Conservation (phyloP, 805 yeast species). For the Vanderwaltozyma tropicalis region DNA sequence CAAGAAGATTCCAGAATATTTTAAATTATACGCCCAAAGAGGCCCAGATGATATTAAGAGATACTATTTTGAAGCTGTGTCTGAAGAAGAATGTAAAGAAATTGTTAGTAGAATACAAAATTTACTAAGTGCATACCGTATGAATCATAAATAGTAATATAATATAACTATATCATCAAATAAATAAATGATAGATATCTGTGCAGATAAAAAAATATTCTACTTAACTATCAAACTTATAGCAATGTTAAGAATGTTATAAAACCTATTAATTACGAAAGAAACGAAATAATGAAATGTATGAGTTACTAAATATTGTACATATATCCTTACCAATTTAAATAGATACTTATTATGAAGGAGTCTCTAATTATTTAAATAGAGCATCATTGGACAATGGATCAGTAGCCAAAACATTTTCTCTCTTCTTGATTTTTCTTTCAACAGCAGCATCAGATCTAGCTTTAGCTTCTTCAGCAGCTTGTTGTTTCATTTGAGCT, state of each 20-base stretch:
- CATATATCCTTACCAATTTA: neutral
- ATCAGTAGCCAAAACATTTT: conserved; percentile 62
- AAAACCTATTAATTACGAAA: too few relatives aligned
- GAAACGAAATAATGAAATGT: neutral
- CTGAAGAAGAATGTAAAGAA: conserved; percentile 50
- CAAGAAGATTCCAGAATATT: conserved; percentile 61
- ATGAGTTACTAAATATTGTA: neutral
- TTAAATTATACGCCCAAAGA: conserved; percentile 70
- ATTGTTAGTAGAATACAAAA: conserved; percentile 62
- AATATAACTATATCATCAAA: too few relatives aligned
- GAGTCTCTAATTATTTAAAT: conserved; percentile 38
- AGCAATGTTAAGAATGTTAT: too few relatives aligned
- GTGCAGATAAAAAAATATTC: too few relatives aligned
- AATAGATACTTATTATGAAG: neutral
- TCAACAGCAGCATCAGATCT: conserved; percentile 74
- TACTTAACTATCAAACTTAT: too few relatives aligned
- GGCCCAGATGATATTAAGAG: conserved; percentile 56
- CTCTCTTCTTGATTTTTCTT: conserved; percentile 66
- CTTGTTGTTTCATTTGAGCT: conserved; percentile 72
- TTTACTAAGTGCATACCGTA: conserved; percentile 44
- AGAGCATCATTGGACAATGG: conserved; percentile 72
- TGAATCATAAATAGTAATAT: conserved; percentile 25
- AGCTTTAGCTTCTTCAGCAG: conserved; percentile 66
- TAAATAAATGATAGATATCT: too few relatives aligned
- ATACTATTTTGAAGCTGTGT: conserved; percentile 75